phyloP scores from a whole-genome alignment of 441 rosid species.

The Gossypium aridum region DNA sequence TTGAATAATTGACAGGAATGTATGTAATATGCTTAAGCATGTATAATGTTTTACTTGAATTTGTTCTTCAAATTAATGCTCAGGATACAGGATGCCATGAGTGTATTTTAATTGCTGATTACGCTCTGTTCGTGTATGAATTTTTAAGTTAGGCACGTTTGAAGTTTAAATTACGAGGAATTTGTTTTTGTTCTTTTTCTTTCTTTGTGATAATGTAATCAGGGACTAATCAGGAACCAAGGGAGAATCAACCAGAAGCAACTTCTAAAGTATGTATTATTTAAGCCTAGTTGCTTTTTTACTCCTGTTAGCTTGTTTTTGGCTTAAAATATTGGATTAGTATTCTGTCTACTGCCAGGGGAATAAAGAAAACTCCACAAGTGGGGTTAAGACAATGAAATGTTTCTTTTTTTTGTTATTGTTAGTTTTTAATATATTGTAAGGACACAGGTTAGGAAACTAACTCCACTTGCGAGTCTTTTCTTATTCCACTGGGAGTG shows the following conservation, averaged over 20 bases:
- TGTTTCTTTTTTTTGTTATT: no score
- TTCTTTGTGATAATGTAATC: neutral
- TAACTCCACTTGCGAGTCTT: no score
- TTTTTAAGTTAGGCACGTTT: neutral
- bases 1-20: neutral
- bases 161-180: neutral
- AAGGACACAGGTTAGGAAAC: no score
- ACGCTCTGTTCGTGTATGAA: neutral
- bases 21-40: neutral
- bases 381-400: no score
- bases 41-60: neutral
- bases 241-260: slow-evolving; percentile 20
- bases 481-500: no score
- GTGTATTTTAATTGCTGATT: neutral
- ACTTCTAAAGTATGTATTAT: slow-evolving; percentile 29
- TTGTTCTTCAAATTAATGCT: neutral
- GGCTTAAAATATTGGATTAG: no score
- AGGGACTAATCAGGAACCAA: slow-evolving; percentile 26
- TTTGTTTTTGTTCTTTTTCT: neutral
- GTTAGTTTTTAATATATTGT: no score
- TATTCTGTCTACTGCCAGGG: no score
- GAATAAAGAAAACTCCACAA: no score
- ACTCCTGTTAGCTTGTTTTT: neutral
- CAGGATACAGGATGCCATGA: no score
- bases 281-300: neutral